phyloP scores from a whole-genome alignment of 805 yeast genomes.

The Blastobotrys chiropterorum region DNA sequence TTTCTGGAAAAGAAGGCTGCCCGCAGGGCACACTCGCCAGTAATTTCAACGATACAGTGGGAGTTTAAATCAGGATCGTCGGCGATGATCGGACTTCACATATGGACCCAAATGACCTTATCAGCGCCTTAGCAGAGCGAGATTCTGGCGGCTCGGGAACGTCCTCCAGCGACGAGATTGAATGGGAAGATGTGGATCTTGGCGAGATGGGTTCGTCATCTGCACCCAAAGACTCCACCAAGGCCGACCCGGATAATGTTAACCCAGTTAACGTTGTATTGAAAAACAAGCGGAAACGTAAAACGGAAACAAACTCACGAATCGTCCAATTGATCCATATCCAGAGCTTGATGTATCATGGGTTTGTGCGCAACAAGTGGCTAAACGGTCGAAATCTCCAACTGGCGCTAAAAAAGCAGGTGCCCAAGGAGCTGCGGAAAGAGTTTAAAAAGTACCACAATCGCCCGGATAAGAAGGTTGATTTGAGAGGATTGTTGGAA shows the following conservation, averaged over 20 bases:
- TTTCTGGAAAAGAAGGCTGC: too few relatives aligned
- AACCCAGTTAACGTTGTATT: constrained; percentile 7
- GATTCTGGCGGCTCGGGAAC: background rate
- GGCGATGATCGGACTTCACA: too few relatives aligned
- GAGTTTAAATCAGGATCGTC: too few relatives aligned
- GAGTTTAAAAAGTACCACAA: background rate
- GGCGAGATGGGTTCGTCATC: too few relatives aligned
- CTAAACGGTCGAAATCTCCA: constrained; percentile 44
- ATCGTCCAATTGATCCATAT: constrained; percentile 2
- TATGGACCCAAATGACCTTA: background rate
- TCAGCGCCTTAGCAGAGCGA: background rate
- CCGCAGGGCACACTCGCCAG: too few relatives aligned
- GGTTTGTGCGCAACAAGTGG: constrained; percentile 59
- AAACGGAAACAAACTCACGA: constrained; percentile 27
- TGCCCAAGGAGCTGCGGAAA: constrained; percentile 28
- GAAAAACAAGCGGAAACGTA: constrained; percentile 45
- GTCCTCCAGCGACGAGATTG: background rate
- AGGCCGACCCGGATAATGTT: too few relatives aligned
- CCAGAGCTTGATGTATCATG: constrained; percentile 37
- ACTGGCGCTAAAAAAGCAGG: constrained; percentile 10
- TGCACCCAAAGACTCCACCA: too few relatives aligned
- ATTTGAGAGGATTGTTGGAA: background rate
- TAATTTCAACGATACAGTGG: too few relatives aligned
- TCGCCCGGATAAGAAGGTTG: background rate
- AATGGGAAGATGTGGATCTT: background rate